Evolutionary conservation across 352 stramenopile species (phyloP).

Genomic region (Pythium pectinolyticum): DNA sequence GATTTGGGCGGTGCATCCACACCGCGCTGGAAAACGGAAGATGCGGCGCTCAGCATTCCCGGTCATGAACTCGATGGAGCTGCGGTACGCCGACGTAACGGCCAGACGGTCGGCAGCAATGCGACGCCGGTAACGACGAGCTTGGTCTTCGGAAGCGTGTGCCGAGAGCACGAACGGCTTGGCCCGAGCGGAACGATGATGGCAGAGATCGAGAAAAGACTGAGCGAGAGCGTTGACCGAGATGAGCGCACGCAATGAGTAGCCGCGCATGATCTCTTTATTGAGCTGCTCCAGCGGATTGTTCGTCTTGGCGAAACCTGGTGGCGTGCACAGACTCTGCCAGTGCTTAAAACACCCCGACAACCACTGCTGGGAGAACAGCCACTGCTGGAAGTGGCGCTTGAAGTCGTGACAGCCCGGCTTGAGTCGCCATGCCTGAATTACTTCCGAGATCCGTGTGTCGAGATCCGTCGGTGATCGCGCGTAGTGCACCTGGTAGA

Average conservation of each 20-base stretch:
- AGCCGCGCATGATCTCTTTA: conserved; percentile 7
- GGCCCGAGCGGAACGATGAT: not conserved
- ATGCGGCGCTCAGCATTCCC: no score
- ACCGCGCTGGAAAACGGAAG: no score
- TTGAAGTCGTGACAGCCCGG: not conserved
- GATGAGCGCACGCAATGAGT: not conserved
- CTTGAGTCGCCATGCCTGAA: not conserved
- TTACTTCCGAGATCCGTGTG: not conserved
- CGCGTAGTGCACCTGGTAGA: not conserved
- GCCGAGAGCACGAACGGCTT: not conserved
- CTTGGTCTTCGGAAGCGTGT: not conserved
- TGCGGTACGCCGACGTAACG: not conserved
- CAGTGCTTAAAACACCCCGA: not conserved
- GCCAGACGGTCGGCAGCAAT: not conserved
- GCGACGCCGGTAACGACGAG: not conserved
- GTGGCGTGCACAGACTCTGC: not conserved
- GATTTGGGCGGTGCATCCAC: no score
- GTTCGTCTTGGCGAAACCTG: conserved; percentile 6
- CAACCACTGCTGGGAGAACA: not conserved
- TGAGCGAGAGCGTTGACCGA: conserved; percentile 1
- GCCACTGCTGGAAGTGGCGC: not conserved
- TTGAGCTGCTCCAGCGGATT: conserved; percentile 10
- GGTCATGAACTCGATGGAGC: not conserved
- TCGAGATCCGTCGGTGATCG: not conserved
- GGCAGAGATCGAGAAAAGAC: not conserved